phyloP scores from a whole-genome alignment of 2,329 filamentous ascomycete species.

The Eutypa lata region DNA sequence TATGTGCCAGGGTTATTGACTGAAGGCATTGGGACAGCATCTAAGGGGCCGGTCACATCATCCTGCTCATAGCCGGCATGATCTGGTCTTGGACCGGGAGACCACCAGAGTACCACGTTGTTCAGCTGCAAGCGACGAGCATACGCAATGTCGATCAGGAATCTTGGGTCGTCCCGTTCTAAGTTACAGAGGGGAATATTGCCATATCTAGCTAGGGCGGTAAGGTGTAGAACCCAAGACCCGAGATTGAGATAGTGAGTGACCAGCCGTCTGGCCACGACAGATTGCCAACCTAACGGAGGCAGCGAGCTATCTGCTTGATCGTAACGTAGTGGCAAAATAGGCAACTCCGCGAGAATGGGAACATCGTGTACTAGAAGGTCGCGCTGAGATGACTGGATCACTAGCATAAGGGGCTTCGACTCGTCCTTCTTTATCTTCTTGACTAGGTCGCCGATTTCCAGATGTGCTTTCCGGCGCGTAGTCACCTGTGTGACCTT shows the following conservation, averaged over 20 bases:
- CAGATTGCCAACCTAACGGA: conserved; percentile 88
- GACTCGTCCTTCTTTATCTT: conserved; percentile 84
- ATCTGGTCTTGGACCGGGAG: conserved; percentile 78
- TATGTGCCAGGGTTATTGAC: conserved; percentile 94
- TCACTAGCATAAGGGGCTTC: conserved; percentile 76
- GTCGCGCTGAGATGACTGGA: conserved; percentile 84
- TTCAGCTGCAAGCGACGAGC: conserved; percentile 85
- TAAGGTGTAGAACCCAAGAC: conserved; percentile 85
- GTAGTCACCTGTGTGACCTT: conserved; percentile 86
- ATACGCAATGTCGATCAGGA: conserved; percentile 94
- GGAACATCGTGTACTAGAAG: conserved; percentile 83
- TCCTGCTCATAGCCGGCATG: conserved; percentile 96
- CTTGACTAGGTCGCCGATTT: conserved; percentile 83
- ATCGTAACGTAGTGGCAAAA: conserved; percentile 78
- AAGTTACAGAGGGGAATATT: conserved; percentile 94
- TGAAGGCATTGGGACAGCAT: conserved; percentile 86
- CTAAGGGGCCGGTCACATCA: conserved; percentile 77
- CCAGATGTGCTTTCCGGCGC: conserved; percentile 81
- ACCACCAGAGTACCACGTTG: conserved; percentile 97
- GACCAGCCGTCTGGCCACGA: conserved; percentile 81
- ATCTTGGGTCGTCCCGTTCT: conserved; percentile 89
- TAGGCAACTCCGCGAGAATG: conserved; percentile 77
- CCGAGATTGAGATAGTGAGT: conserved; percentile 91
- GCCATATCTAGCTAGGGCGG: conserved; percentile 84
- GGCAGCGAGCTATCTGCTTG: conserved; percentile 82